Base-by-base conservation (phyloP, 164 flowering plant genomes). In the Malania oleifera region DNA sequence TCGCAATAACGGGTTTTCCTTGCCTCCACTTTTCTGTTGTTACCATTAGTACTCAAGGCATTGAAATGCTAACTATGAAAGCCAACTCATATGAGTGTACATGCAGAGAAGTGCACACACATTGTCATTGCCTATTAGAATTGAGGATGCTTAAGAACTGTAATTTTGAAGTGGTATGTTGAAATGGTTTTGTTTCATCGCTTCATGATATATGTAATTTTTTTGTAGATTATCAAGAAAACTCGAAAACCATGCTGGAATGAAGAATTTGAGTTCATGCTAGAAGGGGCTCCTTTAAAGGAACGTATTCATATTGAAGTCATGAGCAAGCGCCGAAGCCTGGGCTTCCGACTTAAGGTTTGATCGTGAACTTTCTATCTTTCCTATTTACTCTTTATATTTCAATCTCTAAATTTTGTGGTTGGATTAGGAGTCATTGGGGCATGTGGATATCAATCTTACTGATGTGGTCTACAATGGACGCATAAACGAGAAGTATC, bases 241-340 rank as follows among this genome's bases (percentile, higher is more conserved):
- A 76, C 69, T 3, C 66, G 87, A 20, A 72, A 84, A 50, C 96
- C 96, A 18, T 2, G 39, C 27, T 89, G 96, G 96, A 73, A 79
- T 23, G 95, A 89, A 59, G 96, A 83, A 55, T 89, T 86, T 50
- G 75, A 81, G 68, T 86, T 83, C 59, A 55, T 79, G 74, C 55
- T 89, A 17, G 96, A 86, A 13, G 87, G 86, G 56, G 66, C 93
- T 38, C 93, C 91, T 6, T 0, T 70, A 40, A 43, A 75, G 19
- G 87, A 86, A 9, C 67, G 34, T 62, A 69, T 89, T 28, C 86
- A 70, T 40, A 62, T 86, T 10, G 82, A 83, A 63, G 83, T 86
- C n/a, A 67, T 76, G 52, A 86, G 86, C 75, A 79, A 67, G 65
- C 62, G 75, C 22, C 67, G 22, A 25, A 44, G 61, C 35, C 46